Conservation (phyloP, 352 stramenopile genomes). For the Pythium sp. region DNA sequence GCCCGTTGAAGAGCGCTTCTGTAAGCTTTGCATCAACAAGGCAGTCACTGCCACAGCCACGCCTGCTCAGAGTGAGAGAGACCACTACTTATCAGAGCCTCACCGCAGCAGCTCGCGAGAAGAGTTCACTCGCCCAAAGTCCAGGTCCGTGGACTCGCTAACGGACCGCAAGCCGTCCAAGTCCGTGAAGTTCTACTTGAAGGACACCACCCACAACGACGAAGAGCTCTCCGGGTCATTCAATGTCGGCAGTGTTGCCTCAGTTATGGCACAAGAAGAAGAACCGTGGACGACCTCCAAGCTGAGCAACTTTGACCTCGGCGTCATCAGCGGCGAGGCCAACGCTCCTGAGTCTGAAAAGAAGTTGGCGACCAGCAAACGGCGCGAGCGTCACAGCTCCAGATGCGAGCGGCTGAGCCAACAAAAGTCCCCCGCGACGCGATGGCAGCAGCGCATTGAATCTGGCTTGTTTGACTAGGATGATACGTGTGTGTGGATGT, state of each 20-base stretch:
- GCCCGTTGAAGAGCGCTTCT: conserved; percentile 8
- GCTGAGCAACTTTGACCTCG: conserved; percentile 9
- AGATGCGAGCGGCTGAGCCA: background rate
- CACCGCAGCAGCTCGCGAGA: background rate
- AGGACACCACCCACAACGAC: background rate
- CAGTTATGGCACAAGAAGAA: background rate
- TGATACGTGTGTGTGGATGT: background rate
- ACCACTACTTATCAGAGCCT: background rate
- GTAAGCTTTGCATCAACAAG: conserved; percentile 8
- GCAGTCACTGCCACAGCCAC: background rate
- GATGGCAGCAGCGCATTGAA: conserved; percentile 12
- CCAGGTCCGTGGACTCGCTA: conserved; percentile 4
- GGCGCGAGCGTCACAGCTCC: background rate
- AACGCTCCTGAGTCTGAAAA: background rate
- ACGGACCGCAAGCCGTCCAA: background rate
- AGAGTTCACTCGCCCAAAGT: background rate
- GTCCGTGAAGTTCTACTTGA: background rate
- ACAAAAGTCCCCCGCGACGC: background rate
- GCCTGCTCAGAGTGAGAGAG: background rate
- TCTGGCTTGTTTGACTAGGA: background rate
- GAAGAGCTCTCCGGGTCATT: background rate
- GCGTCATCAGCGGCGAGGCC: background rate
- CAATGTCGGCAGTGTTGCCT: background rate
- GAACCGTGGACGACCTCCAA: conserved; percentile 9
- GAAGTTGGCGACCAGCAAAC: background rate